Conservation (phyloP, 2,329 filamentous ascomycete genomes). For the Raffaelea arxii region DNA sequence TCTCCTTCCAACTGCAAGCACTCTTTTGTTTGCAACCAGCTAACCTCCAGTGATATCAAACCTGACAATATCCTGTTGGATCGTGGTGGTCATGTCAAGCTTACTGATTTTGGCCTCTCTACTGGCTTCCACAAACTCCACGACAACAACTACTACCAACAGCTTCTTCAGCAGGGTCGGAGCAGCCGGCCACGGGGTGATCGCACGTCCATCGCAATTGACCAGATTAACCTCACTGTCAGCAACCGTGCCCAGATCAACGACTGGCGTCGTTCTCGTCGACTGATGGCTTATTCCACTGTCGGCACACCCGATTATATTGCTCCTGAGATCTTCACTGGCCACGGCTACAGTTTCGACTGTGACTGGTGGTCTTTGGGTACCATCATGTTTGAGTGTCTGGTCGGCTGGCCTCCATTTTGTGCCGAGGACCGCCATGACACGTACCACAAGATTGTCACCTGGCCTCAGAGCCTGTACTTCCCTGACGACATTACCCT, state of each 20-base stretch:
- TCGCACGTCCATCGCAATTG: constrained; percentile 87
- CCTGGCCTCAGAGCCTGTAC: constrained; percentile 91
- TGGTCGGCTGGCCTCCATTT: constrained; percentile 98
- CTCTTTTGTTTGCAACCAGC: constrained; percentile 1
- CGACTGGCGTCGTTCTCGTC: constrained; percentile 92
- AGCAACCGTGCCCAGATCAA: constrained; percentile 98
- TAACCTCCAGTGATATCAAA: constrained; percentile 74
- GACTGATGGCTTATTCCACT: constrained; percentile 95
- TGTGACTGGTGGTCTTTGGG: constrained; percentile 99
- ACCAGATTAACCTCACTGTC: constrained; percentile 96
- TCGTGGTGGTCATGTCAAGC: constrained; percentile 90
- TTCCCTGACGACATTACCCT: constrained; percentile 94
- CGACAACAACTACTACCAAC: constrained; percentile 97
- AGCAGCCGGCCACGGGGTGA: constrained; percentile 65
- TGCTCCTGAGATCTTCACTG: constrained; percentile 94
- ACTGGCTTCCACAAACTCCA: constrained; percentile 97
- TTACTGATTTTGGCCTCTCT: constrained; percentile 95
- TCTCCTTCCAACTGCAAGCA: neutral
- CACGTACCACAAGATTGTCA: constrained; percentile 98
- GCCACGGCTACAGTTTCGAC: constrained; percentile 89
- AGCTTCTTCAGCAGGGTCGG: constrained; percentile 71
- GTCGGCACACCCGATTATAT: constrained; percentile 98
- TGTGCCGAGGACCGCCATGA: constrained; percentile 96
- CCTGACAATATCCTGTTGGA: constrained; percentile 97
- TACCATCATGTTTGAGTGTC: constrained; percentile 98